Base-by-base conservation (phyloP, 495 filamentous ascomycete species). In the Daldinia loculata region DNA sequence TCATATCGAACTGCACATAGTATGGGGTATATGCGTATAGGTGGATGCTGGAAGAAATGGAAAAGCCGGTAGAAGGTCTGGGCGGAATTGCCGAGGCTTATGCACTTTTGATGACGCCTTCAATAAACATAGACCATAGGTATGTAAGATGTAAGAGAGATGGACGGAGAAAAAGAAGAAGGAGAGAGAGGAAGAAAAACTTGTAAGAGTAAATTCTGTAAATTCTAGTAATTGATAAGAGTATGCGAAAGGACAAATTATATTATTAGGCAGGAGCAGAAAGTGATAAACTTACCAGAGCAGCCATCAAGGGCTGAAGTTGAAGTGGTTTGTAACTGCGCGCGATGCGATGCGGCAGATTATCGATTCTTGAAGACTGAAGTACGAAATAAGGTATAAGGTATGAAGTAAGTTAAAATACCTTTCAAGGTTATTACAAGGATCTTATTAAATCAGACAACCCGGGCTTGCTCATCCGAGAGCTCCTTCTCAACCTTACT, bases 221-320 rank as follows among this genome's bases (percentile, higher is more conserved):
- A 4, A 22, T 48, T 5, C 19, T 11, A 9, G 9, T 48, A 3
- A 24, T 48, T 48, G 17, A 22, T 24, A n/a, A 14, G 1, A 15
- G 30, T 43, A 26, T 30, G 27, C n/a, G 45, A 9, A 62, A 48
- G 7, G 19, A 64, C n/a, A 52, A 52, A 29, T 6, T 6, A 53
- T 26, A 39, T 53, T 22, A 68, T 48, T 56, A 69, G 63, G 48
- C 36, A 30, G 29, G 52, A 56, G 58, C 2, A 48, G 15, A 66
- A 24, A 48, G 39, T 50, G 34, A 32, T 14, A 24, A 30, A 81
- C 82, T 82, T 75, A 84, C 82, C 67, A 84, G 78, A 69, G 82
- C 82, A 81, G 82, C 82, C 82, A 84, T 84, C 59, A 80, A 76
- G 71, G 60, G 61, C 56, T 41, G 56, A 48, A 48, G 43, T 48